Percentiles rank a stretch among this genome's conserved stretches.
phyloP scores from a whole-genome alignment of 768 basidiomycete genomes.

The Panaeolus cyanescens region DNA sequence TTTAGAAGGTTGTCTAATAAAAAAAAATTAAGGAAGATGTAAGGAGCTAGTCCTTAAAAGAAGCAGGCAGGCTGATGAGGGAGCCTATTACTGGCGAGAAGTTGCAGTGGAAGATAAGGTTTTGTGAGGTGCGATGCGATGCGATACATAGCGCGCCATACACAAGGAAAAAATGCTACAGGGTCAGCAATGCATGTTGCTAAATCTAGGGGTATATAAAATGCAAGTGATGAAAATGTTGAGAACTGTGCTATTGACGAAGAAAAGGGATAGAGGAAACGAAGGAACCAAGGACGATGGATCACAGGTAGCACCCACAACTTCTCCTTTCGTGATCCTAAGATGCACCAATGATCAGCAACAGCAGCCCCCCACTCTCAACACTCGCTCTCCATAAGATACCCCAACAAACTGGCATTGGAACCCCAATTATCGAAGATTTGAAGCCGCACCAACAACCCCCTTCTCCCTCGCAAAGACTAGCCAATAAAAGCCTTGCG shows the following conservation, averaged over 20 bases:
- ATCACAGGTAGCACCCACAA: neutral
- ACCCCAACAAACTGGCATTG: neutral
- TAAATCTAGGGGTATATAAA: neutral
- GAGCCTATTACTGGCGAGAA: neutral
- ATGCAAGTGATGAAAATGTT: neutral
- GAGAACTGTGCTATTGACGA: neutral
- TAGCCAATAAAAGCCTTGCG: neutral
- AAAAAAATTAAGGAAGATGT: conserved; percentile 5
- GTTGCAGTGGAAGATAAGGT: conserved; percentile 2
- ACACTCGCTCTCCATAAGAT: neutral
- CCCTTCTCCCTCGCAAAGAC: neutral
- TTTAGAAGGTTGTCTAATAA: conserved; percentile 6
- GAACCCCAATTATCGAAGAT: neutral
- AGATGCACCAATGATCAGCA: neutral
- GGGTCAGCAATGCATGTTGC: neutral
- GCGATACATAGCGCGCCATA: neutral
- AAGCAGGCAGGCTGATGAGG: conserved; percentile 4
- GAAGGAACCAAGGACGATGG: neutral
- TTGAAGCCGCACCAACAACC: neutral
- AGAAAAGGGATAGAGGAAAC: neutral
- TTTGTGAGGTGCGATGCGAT: neutral
- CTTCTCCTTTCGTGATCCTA: neutral
- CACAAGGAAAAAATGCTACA: neutral
- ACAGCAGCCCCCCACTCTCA: neutral
- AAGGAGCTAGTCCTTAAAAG: conserved; percentile 4